Evolutionary conservation across 1,139 yeast genomes (phyloP), one percentile per base, ranked within the genome.

Genomic region (Pichia sp.): DNA sequence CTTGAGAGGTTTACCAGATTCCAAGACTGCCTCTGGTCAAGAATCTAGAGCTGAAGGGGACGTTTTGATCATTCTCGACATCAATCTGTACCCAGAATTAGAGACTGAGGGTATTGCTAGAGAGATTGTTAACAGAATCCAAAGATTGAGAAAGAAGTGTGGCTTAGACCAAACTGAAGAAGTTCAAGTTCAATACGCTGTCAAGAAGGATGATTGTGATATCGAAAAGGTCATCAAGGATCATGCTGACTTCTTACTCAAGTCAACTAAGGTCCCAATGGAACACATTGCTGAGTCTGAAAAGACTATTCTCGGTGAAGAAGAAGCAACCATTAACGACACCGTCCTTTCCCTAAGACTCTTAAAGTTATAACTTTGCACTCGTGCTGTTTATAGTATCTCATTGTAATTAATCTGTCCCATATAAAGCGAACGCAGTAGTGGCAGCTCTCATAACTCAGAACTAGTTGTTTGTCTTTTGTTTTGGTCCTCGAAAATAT

Each of bases 81-180:
- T 86, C 45, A 84, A 83, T 51, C 64, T 86, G 41, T 82, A 91
- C 57, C 87, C 88, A 30, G 96, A 88, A 52, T 72, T 88, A 59
- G 82, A 82, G 66, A 77, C 84, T 36, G 97, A 91, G 67, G 97
- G 97, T 60, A 71, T 84, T 52, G 96, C 96, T 7, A 85, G 99
- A 67, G 98, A 93, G 62, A 72, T 93, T 57, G 74, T 91, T 55
- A 93, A 93, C 73, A 87, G 98, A 65, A 87, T 93, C 50, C 99
- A 93, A 71, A 83, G 96, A 63, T 76, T 88, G 60, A 84, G 99
- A 66, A 93, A 93, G 79, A 87, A 88, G 72, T 88, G 86, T 46
- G 96, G 96, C 27, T 71, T 93, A 55, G 85, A 83, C 55, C 88
- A 94, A 42, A 88, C 97, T 30, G 98, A 93, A 57, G 98, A 93